Percentiles rank a stretch among this genome's conserved stretches.
These are phyloP conservation scores for Zea luxurians DNA, from an alignment of 176 grass and related monocot species.

Conservation along the genomic window DNA sequence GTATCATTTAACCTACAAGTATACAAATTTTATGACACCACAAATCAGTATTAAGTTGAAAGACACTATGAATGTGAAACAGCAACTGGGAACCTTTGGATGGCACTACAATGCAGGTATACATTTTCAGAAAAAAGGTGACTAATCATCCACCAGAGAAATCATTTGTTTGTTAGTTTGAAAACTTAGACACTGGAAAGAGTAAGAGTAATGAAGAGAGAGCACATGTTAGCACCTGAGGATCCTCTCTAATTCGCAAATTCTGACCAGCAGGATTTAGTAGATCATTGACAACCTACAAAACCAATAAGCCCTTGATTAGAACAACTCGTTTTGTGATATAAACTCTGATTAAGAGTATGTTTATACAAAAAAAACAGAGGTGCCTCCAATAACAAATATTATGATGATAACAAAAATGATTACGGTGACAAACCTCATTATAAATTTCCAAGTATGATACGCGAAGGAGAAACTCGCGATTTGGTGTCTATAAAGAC, in stretches of 20 bases:
- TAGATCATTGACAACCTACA: constrained; percentile 95
- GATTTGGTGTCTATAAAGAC: constrained; percentile 74
- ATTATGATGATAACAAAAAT: constrained; percentile 30
- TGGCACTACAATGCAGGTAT: neutral
- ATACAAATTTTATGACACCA: constrained; percentile 3
- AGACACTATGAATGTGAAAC: neutral
- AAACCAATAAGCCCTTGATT: constrained; percentile 33
- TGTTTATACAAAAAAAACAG: neutral
- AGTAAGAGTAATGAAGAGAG: constrained; percentile 29
- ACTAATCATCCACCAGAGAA: constrained; percentile 19
- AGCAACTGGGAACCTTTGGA: constrained; percentile 12
- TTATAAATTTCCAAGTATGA: constrained; percentile 99
- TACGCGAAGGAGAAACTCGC: constrained; percentile 95
- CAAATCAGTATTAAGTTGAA: constrained; percentile 18
- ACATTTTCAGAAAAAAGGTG: neutral
- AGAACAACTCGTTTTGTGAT: constrained; percentile 31
- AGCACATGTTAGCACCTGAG: constrained; percentile 64
- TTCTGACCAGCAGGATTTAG: constrained; percentile 97
- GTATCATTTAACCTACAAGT: constrained; percentile 2
- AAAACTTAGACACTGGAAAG: constrained; percentile 17
- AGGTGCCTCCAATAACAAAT: constrained; percentile 28
- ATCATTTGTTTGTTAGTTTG: constrained; percentile 32
- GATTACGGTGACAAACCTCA: constrained; percentile 59
- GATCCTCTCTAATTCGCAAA: constrained; percentile 95
- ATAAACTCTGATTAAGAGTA: neutral